A percentile compares a stretch with the other conserved stretches of the same genome.
Conservation (phyloP, 768 basidiomycete species). For the Rhizopogon sp. region DNA sequence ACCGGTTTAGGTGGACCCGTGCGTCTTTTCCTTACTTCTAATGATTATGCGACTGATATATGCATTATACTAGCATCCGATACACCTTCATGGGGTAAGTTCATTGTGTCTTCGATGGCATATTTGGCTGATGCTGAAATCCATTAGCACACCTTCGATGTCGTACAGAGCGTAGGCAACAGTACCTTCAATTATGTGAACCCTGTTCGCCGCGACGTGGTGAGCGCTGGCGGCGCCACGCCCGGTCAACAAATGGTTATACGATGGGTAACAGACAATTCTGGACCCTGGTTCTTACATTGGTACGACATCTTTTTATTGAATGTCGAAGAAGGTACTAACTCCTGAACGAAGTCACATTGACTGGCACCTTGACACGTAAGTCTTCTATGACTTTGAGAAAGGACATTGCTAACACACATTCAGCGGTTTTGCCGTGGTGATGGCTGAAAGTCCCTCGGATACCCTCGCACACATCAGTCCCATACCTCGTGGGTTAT, state of each 20-base stretch:
- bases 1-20: slow-evolving; percentile 27
- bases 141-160: slow-evolving; percentile 29
- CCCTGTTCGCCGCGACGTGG: slow-evolving; percentile 29
- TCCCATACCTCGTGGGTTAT: background rate
- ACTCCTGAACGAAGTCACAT: slow-evolving; percentile 6
- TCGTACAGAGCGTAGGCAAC: slow-evolving; percentile 25
- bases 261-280: slow-evolving; percentile 58
- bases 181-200: slow-evolving; percentile 28
- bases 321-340: background rate
- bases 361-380: slow-evolving; percentile 17
- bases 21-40: slow-evolving; percentile 4
- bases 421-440: slow-evolving; percentile 25
- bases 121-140: background rate
- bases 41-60: background rate
- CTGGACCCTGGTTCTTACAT: slow-evolving; percentile 51
- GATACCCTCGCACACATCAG: background rate
- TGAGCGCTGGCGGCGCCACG: slow-evolving; percentile 11
- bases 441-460: slow-evolving; percentile 22
- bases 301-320: slow-evolving; percentile 6
- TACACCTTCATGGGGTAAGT: slow-evolving; percentile 19
- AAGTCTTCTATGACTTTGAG: background rate
- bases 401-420: background rate
- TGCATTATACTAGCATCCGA: slow-evolving; percentile 9
- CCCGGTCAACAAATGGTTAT: slow-evolving; percentile 41
- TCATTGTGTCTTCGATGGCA: background rate